These are phyloP conservation scores for Viola pubescens DNA, from an alignment of 441 rosid species.

Conservation along the genomic window DNA sequence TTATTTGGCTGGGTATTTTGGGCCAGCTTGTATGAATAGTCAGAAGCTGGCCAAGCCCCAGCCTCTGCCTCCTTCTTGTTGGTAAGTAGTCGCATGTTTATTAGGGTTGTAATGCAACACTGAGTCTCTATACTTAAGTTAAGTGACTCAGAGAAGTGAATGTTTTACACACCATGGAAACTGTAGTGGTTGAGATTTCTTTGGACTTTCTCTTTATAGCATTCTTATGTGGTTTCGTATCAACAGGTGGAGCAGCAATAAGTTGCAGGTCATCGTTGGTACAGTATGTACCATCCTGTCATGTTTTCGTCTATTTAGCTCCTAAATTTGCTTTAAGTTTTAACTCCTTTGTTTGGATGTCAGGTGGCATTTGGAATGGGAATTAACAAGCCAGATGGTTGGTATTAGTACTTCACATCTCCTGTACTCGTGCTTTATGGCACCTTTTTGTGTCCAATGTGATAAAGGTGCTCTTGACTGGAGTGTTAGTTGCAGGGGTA, in stretches of 20 bases:
- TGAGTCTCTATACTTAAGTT: too few relatives aligned
- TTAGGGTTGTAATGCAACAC: too few relatives aligned
- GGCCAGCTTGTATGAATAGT: too few relatives aligned
- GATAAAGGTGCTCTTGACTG: neutral
- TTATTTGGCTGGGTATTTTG: too few relatives aligned
- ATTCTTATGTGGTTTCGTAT: constrained; percentile 21
- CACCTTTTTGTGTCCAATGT: constrained; percentile 1
- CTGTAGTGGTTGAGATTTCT: neutral
- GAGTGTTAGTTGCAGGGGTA: too few relatives aligned
- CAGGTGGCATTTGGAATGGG: constrained; percentile 99
- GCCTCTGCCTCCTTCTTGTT: too few relatives aligned
- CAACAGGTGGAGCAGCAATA: constrained; percentile 89
- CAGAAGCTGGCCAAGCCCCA: too few relatives aligned
- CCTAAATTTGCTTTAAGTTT: constrained; percentile 13
- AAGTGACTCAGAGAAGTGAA: too few relatives aligned
- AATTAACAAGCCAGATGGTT: constrained; percentile 99
- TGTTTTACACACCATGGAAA: too few relatives aligned
- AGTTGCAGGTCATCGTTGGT: constrained; percentile 94
- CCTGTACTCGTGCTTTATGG: constrained; percentile 1
- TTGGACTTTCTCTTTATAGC: constrained; percentile 5
- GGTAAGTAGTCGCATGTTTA: too few relatives aligned
- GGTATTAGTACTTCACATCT: constrained; percentile 26
- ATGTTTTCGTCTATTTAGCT: constrained; percentile 10
- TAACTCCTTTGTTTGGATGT: constrained; percentile 19
- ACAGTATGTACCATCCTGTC: constrained; percentile 52